phyloP scores from a whole-genome alignment of 495 filamentous ascomycete species.

The Aspergillus kassunensis region DNA sequence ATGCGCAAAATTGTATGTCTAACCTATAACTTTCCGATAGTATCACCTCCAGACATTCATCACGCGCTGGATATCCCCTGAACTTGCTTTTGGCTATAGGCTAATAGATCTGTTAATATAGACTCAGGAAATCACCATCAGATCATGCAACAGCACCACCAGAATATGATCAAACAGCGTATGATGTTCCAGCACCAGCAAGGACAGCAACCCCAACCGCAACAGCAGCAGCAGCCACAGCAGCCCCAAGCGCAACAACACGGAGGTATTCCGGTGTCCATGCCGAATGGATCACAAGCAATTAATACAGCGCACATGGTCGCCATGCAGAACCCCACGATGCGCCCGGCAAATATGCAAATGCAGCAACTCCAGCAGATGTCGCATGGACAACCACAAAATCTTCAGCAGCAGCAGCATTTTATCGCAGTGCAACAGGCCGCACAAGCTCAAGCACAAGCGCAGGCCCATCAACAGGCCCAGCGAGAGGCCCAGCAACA shows the following conservation, averaged over 20 bases:
- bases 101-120: slow-evolving; percentile 5
- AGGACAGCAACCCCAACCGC: slow-evolving; percentile 34
- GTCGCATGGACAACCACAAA: slow-evolving; percentile 51
- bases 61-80: neutral
- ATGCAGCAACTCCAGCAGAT: slow-evolving; percentile 50
- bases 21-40: too few relatives aligned
- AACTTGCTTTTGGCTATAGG: neutral
- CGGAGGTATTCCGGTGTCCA: slow-evolving; percentile 45
- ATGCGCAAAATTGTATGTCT: slow-evolving; percentile 39
- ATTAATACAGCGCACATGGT: slow-evolving; percentile 53
- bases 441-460: slow-evolving; percentile 23
- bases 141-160: slow-evolving; percentile 45
- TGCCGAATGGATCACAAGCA: slow-evolving; percentile 58
- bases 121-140: slow-evolving; percentile 51
- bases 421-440: slow-evolving; percentile 32
- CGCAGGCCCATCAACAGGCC: slow-evolving; percentile 33
- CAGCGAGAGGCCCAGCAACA: slow-evolving; percentile 36
- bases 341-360: slow-evolving; percentile 39
- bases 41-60: neutral
- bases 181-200: slow-evolving; percentile 22
- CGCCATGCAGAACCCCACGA: slow-evolving; percentile 50
- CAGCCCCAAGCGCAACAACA: slow-evolving; percentile 48
- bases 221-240: slow-evolving; percentile 42
- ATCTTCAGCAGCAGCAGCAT: slow-evolving; percentile 49
- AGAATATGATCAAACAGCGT: slow-evolving; percentile 21